Percentiles rank a stretch among this genome's conserved stretches.
phyloP scores from a whole-genome alignment of 495 filamentous ascomycete genomes.

The Friedmanniomyces simplex region DNA sequence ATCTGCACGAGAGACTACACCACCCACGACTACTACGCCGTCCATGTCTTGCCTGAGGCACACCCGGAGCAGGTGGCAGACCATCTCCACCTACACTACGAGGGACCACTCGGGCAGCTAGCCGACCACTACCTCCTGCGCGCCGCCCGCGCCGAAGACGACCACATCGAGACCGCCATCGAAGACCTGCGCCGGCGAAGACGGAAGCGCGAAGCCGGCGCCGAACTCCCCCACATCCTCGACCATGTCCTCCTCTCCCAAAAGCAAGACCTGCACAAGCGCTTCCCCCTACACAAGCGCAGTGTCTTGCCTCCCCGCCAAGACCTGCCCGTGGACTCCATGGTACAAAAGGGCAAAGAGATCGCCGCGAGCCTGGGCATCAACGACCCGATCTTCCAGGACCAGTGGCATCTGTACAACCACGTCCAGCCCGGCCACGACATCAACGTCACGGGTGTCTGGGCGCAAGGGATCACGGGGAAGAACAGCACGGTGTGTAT shows the following conservation, averaged over 20 bases:
- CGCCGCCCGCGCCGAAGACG: slow-evolving; percentile 46
- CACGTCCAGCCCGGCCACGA: slow-evolving; percentile 72
- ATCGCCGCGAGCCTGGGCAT: slow-evolving; percentile 60
- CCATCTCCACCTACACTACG: slow-evolving; percentile 64
- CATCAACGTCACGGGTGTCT: slow-evolving; percentile 85
- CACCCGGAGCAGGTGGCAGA: slow-evolving; percentile 63
- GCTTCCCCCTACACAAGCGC: slow-evolving; percentile 59
- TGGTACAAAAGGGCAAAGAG: slow-evolving; percentile 46
- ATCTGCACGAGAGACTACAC: slow-evolving; percentile 41
- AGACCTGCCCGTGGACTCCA: slow-evolving; percentile 30
- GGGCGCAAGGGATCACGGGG: slow-evolving; percentile 87
- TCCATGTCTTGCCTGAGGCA: slow-evolving; percentile 59
- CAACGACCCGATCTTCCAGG: slow-evolving; percentile 76
- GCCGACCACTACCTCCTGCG: slow-evolving; percentile 78
- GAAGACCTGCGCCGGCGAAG: slow-evolving; percentile 48
- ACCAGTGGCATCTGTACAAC: slow-evolving; percentile 96
- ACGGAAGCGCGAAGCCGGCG: slow-evolving; percentile 47
- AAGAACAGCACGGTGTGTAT: slow-evolving; percentile 82
- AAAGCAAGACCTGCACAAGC: slow-evolving; percentile 65
- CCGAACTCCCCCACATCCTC: slow-evolving; percentile 44
- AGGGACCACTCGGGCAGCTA: slow-evolving; percentile 74
- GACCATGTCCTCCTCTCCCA: slow-evolving; percentile 69
- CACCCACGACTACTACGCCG: slow-evolving; percentile 78
- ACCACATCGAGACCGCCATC: slow-evolving; percentile 49
- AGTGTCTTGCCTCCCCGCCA: slow-evolving; percentile 38